Percentiles rank a stretch among this genome's conserved stretches.
Conservation (phyloP, 164 flowering plant genomes). For the Hamamelis virginiana region DNA sequence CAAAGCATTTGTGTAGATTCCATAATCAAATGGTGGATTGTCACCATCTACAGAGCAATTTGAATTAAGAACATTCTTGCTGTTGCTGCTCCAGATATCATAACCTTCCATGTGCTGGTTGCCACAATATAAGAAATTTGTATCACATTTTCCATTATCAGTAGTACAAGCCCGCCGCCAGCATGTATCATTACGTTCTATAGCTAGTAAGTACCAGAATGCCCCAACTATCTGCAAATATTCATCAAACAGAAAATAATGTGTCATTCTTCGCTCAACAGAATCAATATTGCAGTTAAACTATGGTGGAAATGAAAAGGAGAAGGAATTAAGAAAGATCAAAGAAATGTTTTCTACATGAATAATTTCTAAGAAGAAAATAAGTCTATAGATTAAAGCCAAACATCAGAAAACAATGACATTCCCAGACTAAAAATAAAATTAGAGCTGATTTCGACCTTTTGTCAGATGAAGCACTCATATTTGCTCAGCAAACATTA, state of each 20-base stretch:
- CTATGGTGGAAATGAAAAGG: not conserved
- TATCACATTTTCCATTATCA: slow-evolving; percentile 27
- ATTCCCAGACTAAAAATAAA: too few species aligned
- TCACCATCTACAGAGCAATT: slow-evolving; percentile 49
- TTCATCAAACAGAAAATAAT: slow-evolving; percentile 5
- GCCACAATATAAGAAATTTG: slow-evolving; percentile 76
- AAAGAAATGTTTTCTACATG: not conserved
- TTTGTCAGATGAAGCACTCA: too few species aligned
- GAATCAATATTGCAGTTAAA: not conserved
- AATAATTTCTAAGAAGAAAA: too few species aligned
- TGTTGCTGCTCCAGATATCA: slow-evolving; percentile 42
- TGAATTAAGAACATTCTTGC: slow-evolving; percentile 30
- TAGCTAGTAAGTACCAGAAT: slow-evolving; percentile 81
- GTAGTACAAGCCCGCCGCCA: slow-evolving; percentile 72
- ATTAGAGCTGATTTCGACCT: too few species aligned
- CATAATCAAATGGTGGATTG: slow-evolving; percentile 70
- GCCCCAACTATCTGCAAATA: slow-evolving; percentile 92
- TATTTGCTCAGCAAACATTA: too few species aligned
- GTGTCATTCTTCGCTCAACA: not conserved
- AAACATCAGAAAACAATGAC: too few species aligned
- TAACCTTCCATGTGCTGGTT: slow-evolving; percentile 47
- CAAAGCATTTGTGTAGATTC: slow-evolving; percentile 74
- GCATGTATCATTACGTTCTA: slow-evolving; percentile 84
- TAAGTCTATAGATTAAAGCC: too few species aligned
- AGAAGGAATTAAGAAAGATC: not conserved